Percentiles rank a stretch among this genome's conserved stretches.
These are phyloP conservation scores for Amanita pallidorosea DNA, from an alignment of 768 basidiomycete genomes.

Conservation along the genomic window DNA sequence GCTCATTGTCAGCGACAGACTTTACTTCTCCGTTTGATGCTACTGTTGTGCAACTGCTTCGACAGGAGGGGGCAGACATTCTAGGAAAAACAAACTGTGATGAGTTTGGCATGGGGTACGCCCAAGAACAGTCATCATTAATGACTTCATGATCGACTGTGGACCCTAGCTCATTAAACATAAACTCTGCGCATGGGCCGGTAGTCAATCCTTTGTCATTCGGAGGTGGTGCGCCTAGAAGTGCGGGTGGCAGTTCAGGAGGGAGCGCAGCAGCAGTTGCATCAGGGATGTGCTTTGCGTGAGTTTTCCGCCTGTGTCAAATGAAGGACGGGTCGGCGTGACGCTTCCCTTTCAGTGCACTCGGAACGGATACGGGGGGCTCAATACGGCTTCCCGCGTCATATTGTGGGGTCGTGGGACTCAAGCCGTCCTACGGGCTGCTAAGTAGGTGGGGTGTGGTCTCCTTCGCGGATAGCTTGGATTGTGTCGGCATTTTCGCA, in stretches of 20 bases:
- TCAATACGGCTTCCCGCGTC: conserved; percentile 89
- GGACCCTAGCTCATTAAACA: conserved; percentile 58
- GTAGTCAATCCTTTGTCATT: conserved; percentile 64
- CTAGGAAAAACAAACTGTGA: conserved; percentile 92
- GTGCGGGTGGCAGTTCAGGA: conserved; percentile 89
- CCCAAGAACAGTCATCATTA: conserved; percentile 1
- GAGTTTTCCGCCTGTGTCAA: conserved; percentile 18
- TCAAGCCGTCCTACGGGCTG: conserved; percentile 93
- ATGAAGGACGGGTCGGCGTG: background rate
- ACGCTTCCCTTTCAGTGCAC: conserved; percentile 39
- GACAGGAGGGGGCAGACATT: conserved; percentile 53
- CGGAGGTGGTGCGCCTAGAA: conserved; percentile 21
- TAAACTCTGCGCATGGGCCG: conserved; percentile 62
- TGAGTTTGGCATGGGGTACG: conserved; percentile 97
- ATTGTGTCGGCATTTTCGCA: conserved; percentile 84
- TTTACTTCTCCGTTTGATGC: conserved; percentile 80
- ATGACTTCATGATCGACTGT: background rate
- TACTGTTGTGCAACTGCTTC: conserved; percentile 63
- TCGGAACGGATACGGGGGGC: conserved; percentile 94
- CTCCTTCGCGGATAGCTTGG: conserved; percentile 89
- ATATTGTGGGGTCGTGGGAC: conserved; percentile 84
- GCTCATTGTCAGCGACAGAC: conserved; percentile 25
- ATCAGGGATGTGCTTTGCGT: conserved; percentile 77
- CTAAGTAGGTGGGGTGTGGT: conserved; percentile 88
- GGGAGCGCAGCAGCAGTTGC: conserved; percentile 94